Conservation (phyloP, 495 filamentous ascomycete species). For the Penicillium angulare region DNA sequence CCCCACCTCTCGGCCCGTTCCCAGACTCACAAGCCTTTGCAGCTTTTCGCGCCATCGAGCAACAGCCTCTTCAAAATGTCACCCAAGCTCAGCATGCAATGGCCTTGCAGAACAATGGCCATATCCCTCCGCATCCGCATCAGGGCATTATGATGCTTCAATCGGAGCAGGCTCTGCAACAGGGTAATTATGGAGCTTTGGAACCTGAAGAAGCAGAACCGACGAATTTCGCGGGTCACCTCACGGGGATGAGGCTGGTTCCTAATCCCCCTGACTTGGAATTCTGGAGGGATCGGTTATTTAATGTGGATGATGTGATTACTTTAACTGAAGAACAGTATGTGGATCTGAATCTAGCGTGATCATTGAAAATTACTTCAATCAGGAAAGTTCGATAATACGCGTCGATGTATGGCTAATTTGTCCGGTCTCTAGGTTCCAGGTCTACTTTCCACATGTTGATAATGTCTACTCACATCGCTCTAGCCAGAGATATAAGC, state of each 20-base stretch:
- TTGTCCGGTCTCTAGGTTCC: slow-evolving; percentile 55
- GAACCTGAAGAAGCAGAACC: slow-evolving; percentile 5
- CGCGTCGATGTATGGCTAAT: neutral
- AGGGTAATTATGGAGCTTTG: slow-evolving; percentile 10
- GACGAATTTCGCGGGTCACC: slow-evolving; percentile 39
- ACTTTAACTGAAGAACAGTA: slow-evolving; percentile 79
- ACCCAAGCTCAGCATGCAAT: slow-evolving; percentile 10
- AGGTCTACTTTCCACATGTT: slow-evolving; percentile 85
- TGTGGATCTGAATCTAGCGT: slow-evolving; percentile 16
- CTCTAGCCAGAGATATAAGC: slow-evolving; percentile 83
- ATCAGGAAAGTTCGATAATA: neutral
- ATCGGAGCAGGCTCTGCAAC: slow-evolving; percentile 12
- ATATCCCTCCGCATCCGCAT: slow-evolving; percentile 3
- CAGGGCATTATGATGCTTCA: slow-evolving; percentile 14
- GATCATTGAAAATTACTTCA: neutral
- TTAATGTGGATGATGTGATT: slow-evolving; percentile 73
- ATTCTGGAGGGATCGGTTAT: slow-evolving; percentile 72
- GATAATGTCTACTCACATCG: slow-evolving; percentile 93
- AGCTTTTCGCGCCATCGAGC: slow-evolving; percentile 17
- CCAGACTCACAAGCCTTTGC: slow-evolving; percentile 20
- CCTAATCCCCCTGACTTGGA: slow-evolving; percentile 67
- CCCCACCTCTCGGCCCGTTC: slow-evolving; percentile 16
- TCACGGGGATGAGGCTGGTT: slow-evolving; percentile 58
- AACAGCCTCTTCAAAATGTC: slow-evolving; percentile 18
- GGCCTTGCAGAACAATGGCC: slow-evolving; percentile 10